phyloP scores from a whole-genome alignment of 2,329 filamentous ascomycete species.

The Hansfordia pulvinata region DNA sequence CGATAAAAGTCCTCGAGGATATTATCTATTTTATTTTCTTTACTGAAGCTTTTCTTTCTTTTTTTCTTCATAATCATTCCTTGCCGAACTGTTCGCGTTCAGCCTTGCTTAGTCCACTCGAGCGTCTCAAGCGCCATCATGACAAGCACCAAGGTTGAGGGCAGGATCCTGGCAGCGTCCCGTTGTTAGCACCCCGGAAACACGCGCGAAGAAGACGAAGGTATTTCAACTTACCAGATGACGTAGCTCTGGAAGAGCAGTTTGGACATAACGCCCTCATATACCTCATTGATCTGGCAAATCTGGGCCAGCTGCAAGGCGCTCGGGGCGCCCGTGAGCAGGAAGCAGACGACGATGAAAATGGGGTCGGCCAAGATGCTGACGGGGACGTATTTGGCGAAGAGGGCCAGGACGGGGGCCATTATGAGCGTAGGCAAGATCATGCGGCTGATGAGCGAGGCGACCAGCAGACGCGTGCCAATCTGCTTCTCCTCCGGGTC shows the following conservation, averaged over 20 bases:
- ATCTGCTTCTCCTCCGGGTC: constrained; percentile 59
- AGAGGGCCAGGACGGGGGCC: constrained; percentile 75
- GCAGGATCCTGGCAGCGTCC: constrained; percentile 72
- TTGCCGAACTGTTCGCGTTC: no score
- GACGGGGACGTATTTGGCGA: constrained; percentile 81
- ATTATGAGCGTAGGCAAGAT: constrained; percentile 82
- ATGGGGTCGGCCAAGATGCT: constrained; percentile 96
- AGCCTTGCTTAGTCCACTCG: constrained; percentile 77
- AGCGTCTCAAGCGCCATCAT: constrained; percentile 87
- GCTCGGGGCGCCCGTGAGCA: constrained; percentile 85
- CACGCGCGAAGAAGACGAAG: constrained; percentile 4
- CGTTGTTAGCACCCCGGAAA: constrained; percentile 14
- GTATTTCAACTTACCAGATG: constrained; percentile 53
- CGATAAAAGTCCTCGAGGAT: no score
- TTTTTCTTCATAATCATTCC: no score
- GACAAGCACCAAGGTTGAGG: constrained; percentile 80
- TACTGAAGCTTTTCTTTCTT: no score
- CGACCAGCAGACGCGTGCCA: constrained; percentile 67
- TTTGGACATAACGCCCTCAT: constrained; percentile 85
- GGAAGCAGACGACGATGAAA: constrained; percentile 94
- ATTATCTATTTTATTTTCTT: no score
- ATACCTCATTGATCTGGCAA: constrained; percentile 95
- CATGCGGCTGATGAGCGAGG: constrained; percentile 82
- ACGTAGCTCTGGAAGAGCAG: constrained; percentile 95
- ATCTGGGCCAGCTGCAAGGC: constrained; percentile 94